Base-by-base conservation (phyloP, 495 filamentous ascomycete genomes). In the Pseudomonodictys pantanalensis region DNA sequence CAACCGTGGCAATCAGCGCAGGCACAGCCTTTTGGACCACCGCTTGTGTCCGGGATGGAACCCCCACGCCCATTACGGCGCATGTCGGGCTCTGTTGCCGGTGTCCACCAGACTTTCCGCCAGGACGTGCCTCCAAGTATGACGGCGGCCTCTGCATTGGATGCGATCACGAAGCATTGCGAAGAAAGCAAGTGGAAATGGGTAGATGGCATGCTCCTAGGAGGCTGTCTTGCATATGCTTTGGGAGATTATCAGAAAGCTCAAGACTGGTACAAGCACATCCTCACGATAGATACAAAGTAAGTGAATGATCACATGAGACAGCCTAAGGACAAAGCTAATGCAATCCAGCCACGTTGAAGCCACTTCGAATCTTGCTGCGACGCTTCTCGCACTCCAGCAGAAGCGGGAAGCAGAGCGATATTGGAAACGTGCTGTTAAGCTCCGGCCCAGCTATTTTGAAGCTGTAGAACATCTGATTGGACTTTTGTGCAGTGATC, bases 381-480 rank as follows among this genome's bases (percentile, higher is more conserved):
- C 91, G 20, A 91, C 92, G 3, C 74, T 95, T 10, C 83, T 97
- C 56, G 90, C 91, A 18, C 75, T 97, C 15, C 85, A 91, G 65
- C 83, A 86, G 47, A 85, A 85, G 26, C 83, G 89, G 43, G 92
- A 99, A 58, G 93, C 93, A 15, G 85, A 95, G 69, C 78, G 85
- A 51, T 80, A 95, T 69, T 99, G 93, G 95, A 72, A 86, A 47
- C 84, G 82, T 50, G 90, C 90, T 15, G 85, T 99, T 29, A 89
- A 84, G 64, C 76, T 88, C 41, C 84, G 90, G 3, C 93, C 93
- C 1, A 90, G 85, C 71, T 96, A 93, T 73, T 89, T 99, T 60
- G 93, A 99, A 76, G 95, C 93, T 12, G 91, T 95, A 15, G 93
- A 99, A 70, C 93, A 97, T 78, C 80, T 99, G 2, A 87, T 97